Evolutionary conservation across 495 filamentous ascomycete genomes (phyloP).

Genomic region (Emericellopsis terricola): DNA sequence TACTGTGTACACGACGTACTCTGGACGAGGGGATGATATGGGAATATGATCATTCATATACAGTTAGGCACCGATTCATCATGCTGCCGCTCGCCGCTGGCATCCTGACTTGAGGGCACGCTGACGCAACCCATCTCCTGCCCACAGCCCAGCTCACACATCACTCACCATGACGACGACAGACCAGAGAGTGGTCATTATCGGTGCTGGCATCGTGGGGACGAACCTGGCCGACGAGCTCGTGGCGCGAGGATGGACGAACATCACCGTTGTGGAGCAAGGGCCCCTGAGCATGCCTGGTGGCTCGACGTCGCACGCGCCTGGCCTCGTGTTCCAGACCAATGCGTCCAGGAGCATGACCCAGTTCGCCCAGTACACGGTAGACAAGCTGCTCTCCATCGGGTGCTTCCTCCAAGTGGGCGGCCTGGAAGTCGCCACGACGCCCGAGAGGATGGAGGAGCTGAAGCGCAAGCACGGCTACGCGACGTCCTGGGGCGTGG

Average conservation of each 20-base stretch:
- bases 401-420: conserved; percentile 34
- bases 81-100: no score
- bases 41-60: no score
- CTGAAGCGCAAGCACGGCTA: conserved; percentile 34
- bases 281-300: conserved; percentile 31
- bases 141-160: no score
- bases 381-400: conserved; percentile 26
- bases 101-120: no score
- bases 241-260: conserved; percentile 26
- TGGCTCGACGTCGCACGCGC: conserved; percentile 34
- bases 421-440: conserved; percentile 32
- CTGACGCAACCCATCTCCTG: no score
- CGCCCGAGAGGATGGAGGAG: conserved; percentile 26
- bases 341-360: conserved; percentile 32
- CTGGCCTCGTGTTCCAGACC: conserved; percentile 33
- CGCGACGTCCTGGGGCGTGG: conserved; percentile 28
- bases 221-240: conserved; percentile 35
- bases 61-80: no score
- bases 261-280: conserved; percentile 37
- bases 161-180: no score
- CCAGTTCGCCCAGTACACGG: conserved; percentile 26
- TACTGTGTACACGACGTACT: no score
- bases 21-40: no score
- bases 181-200: conserved; percentile 32
- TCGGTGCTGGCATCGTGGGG: conserved; percentile 35